Evolutionary conservation across 805 yeast genomes (phyloP), one percentile per base, ranked within the genome.

Genomic region (Pichia eremophila): DNA sequence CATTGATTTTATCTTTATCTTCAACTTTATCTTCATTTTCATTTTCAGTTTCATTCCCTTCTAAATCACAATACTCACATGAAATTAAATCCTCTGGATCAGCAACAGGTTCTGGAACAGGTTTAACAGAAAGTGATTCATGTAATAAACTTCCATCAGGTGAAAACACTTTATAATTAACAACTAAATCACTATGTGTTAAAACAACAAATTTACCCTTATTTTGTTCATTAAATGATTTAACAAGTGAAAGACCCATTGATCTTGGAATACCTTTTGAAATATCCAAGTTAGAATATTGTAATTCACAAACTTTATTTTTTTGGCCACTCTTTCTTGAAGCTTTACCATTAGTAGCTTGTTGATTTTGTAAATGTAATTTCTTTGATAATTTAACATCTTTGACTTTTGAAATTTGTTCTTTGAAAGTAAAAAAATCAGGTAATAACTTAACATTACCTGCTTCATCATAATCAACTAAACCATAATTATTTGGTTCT

Each of bases 401-500:
- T 15, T 41, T 47, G 31, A 72, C 62, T 11, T 67, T 56, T 8
- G 67, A 58, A 48, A 73, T 74, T 55, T 76, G 80, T 2, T 61
- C 53, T 53, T 68, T 71, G 43, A 77, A 67, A 17, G 68, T 55
- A 18, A 65, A 52, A 51, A 68, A 77, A 52, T 77, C 83, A 5
- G 65, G 59, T 41, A 73, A 59, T 5, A 77, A 48, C 31, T 65
- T 64, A 11, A 69, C 71, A 53, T 74, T 67, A 0, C 77, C 78
- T 44, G 66, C 62, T 4, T 60, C 57, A 41, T 64, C 65, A 27
- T 73, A 57, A 43, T 74, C 73, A 1, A 86, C 89, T 36, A 87
- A 65, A 0, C 95, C 95, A 62, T 86, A 86, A 54, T 82, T 79
- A 62, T 87, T 86, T 8, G 81, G 75, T 56, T 83, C 95, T 58